phyloP scores from a whole-genome alignment of 345 rosid genomes.

The Cardamine occulta region DNA sequence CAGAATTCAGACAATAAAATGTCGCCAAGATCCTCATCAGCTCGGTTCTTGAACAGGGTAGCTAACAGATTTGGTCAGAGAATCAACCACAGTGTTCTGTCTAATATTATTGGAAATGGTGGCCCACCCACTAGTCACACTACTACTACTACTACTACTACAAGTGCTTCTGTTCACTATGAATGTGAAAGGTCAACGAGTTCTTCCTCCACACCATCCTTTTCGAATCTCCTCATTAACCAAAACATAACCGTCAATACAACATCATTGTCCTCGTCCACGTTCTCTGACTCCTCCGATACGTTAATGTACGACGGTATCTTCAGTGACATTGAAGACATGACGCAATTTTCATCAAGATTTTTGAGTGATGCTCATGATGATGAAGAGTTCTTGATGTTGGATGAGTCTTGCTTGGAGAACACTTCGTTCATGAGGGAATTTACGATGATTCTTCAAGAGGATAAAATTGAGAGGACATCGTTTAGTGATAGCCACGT shows the following conservation, averaged over 20 bases:
- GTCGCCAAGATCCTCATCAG: conserved; percentile 27
- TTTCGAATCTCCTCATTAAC: conserved; percentile 3
- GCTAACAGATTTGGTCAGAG: conserved; percentile 42
- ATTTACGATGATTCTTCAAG: conserved; percentile 33
- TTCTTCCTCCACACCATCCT: conserved; percentile 27
- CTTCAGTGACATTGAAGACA: conserved; percentile 27
- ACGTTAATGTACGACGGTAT: conserved; percentile 4
- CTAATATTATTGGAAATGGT: conserved; percentile 38
- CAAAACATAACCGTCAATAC: conserved; percentile 13
- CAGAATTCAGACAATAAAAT: conserved; percentile 2
- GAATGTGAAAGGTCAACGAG: conserved; percentile 30
- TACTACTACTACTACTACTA: neutral
- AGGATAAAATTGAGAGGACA: conserved; percentile 11
- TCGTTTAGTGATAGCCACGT: conserved; percentile 14
- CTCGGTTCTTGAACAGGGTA: conserved; percentile 42
- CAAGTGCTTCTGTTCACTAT: conserved; percentile 14
- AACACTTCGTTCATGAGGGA: conserved; percentile 37
- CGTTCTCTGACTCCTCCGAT: conserved; percentile 20
- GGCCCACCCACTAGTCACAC: conserved; percentile 24
- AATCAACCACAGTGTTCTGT: conserved; percentile 37
- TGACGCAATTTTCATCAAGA: conserved; percentile 30
- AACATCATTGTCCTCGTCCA: conserved; percentile 33
- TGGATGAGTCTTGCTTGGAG: conserved; percentile 34
- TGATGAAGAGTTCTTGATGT: conserved; percentile 36
- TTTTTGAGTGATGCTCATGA: conserved; percentile 25